A percentile compares a stretch with the other conserved stretches of the same genome.
Conservation (phyloP, 164 flowering plant species). For the Nymphaea thermarum region DNA sequence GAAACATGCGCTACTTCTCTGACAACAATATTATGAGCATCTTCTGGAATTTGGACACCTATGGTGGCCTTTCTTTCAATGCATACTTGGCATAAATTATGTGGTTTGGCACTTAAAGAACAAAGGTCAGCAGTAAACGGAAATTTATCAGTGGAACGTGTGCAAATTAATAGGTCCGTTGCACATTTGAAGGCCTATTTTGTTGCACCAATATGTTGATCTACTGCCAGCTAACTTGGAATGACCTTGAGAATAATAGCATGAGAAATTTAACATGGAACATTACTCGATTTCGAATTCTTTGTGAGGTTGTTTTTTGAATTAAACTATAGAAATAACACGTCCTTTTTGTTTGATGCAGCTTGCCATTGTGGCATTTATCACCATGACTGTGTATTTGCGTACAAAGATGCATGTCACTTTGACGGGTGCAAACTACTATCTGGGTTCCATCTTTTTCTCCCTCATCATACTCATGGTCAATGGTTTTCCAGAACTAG, state of each 20-base stretch:
- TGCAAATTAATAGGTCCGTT: too few relatives aligned
- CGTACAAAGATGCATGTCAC: conserved; percentile 26
- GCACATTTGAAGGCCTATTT: background rate
- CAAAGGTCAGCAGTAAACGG: too few relatives aligned
- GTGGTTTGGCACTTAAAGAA: too few relatives aligned
- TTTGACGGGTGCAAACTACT: conserved; percentile 26
- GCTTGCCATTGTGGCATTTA: conserved; percentile 28
- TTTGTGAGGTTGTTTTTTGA: background rate
- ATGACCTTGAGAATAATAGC: too few relatives aligned
- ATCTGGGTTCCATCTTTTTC: conserved; percentile 34
- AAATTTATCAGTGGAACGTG: too few relatives aligned
- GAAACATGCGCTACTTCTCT: too few relatives aligned
- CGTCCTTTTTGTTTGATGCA: conserved; percentile 14
- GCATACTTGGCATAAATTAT: too few relatives aligned
- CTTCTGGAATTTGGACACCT: too few relatives aligned
- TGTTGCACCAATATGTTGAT: background rate
- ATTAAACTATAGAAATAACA: too few relatives aligned
- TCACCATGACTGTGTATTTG: conserved; percentile 43
- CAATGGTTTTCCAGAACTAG: conserved; percentile 38
- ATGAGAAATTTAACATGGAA: too few relatives aligned
- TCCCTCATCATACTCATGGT: conserved; percentile 21
- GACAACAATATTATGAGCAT: too few relatives aligned
- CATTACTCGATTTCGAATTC: background rate
- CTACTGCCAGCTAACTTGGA: too few relatives aligned
- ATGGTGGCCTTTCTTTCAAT: background rate